phyloP scores from a whole-genome alignment of 306 rosid species.

The Gleditsia sinensis region DNA sequence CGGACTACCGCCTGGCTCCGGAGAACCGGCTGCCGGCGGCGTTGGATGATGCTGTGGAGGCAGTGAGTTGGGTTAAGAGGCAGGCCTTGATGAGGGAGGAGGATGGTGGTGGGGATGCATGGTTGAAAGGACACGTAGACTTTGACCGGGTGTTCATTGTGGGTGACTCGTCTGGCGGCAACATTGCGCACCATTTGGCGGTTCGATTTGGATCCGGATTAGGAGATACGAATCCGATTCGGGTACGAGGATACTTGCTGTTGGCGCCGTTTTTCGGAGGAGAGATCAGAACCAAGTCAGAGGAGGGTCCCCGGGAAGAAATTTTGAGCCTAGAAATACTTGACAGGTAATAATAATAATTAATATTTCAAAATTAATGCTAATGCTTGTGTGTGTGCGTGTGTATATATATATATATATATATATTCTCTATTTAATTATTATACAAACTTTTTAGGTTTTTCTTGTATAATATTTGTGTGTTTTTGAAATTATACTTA shows the following conservation, averaged over 20 bases:
- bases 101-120: slow-evolving; percentile 43
- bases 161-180: slow-evolving; percentile 96
- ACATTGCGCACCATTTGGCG: slow-evolving; percentile 84
- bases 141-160: slow-evolving; percentile 61
- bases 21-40: slow-evolving; percentile 86
- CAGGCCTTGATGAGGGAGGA: slow-evolving; percentile 36
- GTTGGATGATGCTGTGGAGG: slow-evolving; percentile 66
- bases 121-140: slow-evolving; percentile 59
- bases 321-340: slow-evolving; percentile 61
- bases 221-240: slow-evolving; percentile 42
- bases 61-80: slow-evolving; percentile 68
- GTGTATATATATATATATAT: no score
- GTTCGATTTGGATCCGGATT: slow-evolving; percentile 53
- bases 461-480: no score
- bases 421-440: no score
- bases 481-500: no score
- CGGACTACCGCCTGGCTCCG: slow-evolving; percentile 82
- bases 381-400: no score
- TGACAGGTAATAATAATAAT: slow-evolving; percentile 59
- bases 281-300: slow-evolving; percentile 72
- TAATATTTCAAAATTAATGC: no score
- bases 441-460: no score
- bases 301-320: slow-evolving; percentile 68
- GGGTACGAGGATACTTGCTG: slow-evolving; percentile 63
- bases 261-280: slow-evolving; percentile 97